Evolutionary conservation across 306 rosid species (phyloP), one percentile per base, ranked within the genome.

Genomic region (Pyrus communis): DNA sequence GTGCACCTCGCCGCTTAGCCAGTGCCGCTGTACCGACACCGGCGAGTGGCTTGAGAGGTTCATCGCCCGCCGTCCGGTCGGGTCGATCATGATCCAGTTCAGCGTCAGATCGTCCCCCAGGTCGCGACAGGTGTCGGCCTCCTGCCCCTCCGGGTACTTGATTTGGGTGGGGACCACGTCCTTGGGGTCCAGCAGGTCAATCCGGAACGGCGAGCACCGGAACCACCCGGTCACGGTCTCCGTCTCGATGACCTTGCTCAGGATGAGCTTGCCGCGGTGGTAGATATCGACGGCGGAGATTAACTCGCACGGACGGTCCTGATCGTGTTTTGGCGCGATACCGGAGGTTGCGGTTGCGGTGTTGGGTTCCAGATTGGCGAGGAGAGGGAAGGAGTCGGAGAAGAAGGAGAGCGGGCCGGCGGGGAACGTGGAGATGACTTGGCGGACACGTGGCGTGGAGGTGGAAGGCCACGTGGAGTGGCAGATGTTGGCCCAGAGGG

Each of bases 381-480:
- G 75, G 23, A 63, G 89, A 4, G 91, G 85, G 73, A 82, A 86
- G 14, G 86, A 85, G 67, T 88, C 86, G 70, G 89, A 82, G 84
- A 91, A 93, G 89, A 93, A 91, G 54, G 92, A 85, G 71, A 87
- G 84, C 64, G 82, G 72, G 17, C 86, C 91, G 59, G 67, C 33
- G 9, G 93, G 88, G 76, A 91, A 84, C 9, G 75, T 58, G 25
- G 85, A 77, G 69, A 89, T 91, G 85, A 85, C 64, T 4, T 84
- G 81, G 49, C 42, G 55, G 35, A 91, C 78, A 30, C 87, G 87
- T 67, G 89, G 90, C 40, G 86, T 3, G 22, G 23, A 23, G 12
- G 90, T 93, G 74, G 97, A 93, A 0, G 96, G 97, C 98, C 98
- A 93, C 69, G 85, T 91, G 76, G 86, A 81, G 49, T 66, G 73